Evolutionary conservation across 2,329 filamentous ascomycete species (phyloP).

Genomic region (Pyrenochaeta sp.): DNA sequence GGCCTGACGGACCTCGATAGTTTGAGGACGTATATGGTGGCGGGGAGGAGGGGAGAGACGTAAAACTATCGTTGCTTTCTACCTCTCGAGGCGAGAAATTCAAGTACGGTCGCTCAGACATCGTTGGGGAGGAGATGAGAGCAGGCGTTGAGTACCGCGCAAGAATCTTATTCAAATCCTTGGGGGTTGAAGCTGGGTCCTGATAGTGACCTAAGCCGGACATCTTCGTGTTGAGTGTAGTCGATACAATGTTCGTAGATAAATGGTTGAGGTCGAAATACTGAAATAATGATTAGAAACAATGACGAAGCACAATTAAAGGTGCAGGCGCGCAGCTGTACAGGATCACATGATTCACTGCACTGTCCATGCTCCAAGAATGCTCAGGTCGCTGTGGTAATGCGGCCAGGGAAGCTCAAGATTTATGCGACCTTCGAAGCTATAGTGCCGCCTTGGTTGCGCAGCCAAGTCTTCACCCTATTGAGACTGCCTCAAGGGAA

Average conservation of each 20-base stretch:
- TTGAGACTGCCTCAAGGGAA: no score
- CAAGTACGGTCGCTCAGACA: not conserved
- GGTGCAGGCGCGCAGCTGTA: no score
- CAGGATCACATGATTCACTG: no score
- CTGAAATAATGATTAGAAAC: no score
- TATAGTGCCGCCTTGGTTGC: no score
- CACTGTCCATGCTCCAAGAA: no score
- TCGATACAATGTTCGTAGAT: not conserved
- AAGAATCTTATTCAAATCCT: not conserved
- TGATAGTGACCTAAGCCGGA: not conserved
- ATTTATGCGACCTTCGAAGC: no score
- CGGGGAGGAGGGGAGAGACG: not conserved
- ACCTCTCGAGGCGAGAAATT: not conserved
- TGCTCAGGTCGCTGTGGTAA: no score
- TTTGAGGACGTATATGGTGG: not conserved
- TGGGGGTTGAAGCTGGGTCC: not conserved
- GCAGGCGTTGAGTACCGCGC: not conserved
- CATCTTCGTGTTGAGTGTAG: not conserved
- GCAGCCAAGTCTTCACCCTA: no score
- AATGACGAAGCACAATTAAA: no score
- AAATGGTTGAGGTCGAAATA: not conserved
- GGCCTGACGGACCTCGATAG: not conserved
- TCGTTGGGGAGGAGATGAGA: not conserved
- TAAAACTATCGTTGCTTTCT: not conserved
- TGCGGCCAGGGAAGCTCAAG: no score